Evolutionary conservation across 2,329 filamentous ascomycete genomes (phyloP).

Genomic region (Diaporthe helianthi): DNA sequence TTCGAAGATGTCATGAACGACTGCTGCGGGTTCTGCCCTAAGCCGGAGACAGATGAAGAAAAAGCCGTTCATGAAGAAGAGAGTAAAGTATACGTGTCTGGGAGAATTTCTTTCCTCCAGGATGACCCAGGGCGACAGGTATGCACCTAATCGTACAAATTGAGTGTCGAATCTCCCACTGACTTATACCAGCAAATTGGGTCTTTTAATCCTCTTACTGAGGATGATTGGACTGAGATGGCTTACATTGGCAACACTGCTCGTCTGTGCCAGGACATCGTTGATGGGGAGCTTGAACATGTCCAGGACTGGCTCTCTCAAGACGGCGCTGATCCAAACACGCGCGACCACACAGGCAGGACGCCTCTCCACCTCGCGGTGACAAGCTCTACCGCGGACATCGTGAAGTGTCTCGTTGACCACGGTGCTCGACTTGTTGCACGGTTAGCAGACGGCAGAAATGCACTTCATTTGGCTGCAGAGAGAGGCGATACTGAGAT

Average conservation of each 20-base stretch:
- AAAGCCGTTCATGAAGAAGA: slow-evolving; percentile 75
- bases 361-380: slow-evolving; percentile 81
- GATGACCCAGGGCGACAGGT: slow-evolving; percentile 81
- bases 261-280: slow-evolving; percentile 80
- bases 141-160: background rate
- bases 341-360: slow-evolving; percentile 78
- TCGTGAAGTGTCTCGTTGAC: slow-evolving; percentile 76
- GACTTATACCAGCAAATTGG: slow-evolving; percentile 53
- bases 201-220: slow-evolving; percentile 80
- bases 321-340: slow-evolving; percentile 73
- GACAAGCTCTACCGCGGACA: slow-evolving; percentile 69
- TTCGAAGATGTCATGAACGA: slow-evolving; percentile 78
- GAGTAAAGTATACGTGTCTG: slow-evolving; percentile 77
- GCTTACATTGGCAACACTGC: slow-evolving; percentile 84
- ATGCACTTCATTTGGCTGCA: slow-evolving; percentile 83
- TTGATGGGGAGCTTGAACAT: slow-evolving; percentile 73
- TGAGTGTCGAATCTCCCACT: background rate
- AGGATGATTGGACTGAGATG: slow-evolving; percentile 90
- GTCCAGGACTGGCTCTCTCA: slow-evolving; percentile 73
- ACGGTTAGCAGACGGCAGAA: slow-evolving; percentile 79
- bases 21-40: slow-evolving; percentile 82
- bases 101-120: slow-evolving; percentile 75
- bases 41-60: slow-evolving; percentile 73
- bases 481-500: slow-evolving; percentile 73
- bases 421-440: slow-evolving; percentile 75